Evolutionary conservation across 768 basidiomycete genomes (phyloP).

Genomic region (Infundibulicybe gibba): DNA sequence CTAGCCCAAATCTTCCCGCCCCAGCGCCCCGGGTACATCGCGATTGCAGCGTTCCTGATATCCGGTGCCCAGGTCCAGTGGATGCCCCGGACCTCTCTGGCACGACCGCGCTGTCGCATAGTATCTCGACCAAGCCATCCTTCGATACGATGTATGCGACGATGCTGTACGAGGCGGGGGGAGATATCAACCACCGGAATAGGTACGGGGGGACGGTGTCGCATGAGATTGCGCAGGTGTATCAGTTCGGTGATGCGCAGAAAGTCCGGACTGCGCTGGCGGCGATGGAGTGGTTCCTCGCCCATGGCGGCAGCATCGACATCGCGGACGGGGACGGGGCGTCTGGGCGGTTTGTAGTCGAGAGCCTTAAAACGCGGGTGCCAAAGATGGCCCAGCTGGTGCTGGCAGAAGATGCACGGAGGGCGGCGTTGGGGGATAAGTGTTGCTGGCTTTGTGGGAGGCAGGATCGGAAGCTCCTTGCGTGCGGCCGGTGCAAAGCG

Average conservation of each 20-base stretch:
- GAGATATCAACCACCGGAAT: conserved; percentile 35
- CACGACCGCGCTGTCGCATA: conserved; percentile 34
- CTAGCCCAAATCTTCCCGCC: conserved; percentile 22
- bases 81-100: conserved; percentile 36
- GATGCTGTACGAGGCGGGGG: conserved; percentile 37
- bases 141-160: conserved; percentile 38
- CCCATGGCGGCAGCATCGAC: conserved; percentile 37
- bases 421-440: conserved; percentile 16
- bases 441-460: conserved; percentile 33
- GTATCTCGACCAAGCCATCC: conserved; percentile 31
- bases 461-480: conserved; percentile 19
- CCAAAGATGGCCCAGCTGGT: conserved; percentile 14
- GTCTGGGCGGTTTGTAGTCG: conserved; percentile 19
- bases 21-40: conserved; percentile 16
- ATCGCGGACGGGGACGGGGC: conserved; percentile 35
- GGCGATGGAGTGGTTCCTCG: conserved; percentile 34
- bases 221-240: conserved; percentile 33
- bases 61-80: conserved; percentile 29
- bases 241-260: conserved; percentile 11
- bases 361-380: conserved; percentile 1
- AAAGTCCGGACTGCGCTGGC: conserved; percentile 17
- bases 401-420: conserved; percentile 26
- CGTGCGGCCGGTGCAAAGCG: conserved; percentile 30
- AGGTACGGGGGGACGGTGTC: conserved; percentile 35
- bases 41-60: conserved; percentile 29